Base-by-base conservation (phyloP, 2,329 filamentous ascomycete genomes). In the Fragosphaeria purpurea region DNA sequence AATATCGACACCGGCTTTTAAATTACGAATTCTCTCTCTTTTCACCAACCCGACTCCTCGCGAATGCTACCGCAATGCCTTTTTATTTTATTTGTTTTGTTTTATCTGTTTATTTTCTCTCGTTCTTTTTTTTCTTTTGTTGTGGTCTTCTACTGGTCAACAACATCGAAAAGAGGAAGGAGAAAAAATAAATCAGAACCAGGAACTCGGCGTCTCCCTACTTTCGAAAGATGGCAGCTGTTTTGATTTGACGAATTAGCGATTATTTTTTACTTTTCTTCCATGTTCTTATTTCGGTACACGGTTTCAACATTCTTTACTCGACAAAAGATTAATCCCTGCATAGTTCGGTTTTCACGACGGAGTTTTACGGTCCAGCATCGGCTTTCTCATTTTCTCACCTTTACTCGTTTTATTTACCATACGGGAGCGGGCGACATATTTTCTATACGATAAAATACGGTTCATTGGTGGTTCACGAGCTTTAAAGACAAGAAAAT, bases 381-480 rank as follows among this genome's bases (percentile, higher is more conserved):
- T 55, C 57, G 57, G 58, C 55, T 56, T 51, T 57, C 55, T 55
- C 52, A 59, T 56, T 61, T 62, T 60, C 60, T 52, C 44, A 45
- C 50, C 50, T 55, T 56, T 51, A 53, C 56, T 58, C 56, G 60
- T 61, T 52, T 58, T 56, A 22, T 22, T 58, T 54, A 53, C 59
- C 56, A 62, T 59, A 63, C 61, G 60, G 60, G 62, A 66, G 65
- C 63, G 65, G 62, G 74, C 72, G 69, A 71, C 67, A 48, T 47
- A 48, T 50, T 66, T 61, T 58, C 53, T 54, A 55, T 57, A 69
- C 67, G 68, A 65, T 69, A 70, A 67, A 66, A 66, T 41, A 66
- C 67, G 65, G 66, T 65, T 70, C 65, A 68, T 70, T 65, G 74
- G 67, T 72, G 71, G 63, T 74, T 60, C 66, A 75, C 72, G 69